Conservation (phyloP, 2,329 filamentous ascomycete species). For the Verticillium nonalfalfae region DNA sequence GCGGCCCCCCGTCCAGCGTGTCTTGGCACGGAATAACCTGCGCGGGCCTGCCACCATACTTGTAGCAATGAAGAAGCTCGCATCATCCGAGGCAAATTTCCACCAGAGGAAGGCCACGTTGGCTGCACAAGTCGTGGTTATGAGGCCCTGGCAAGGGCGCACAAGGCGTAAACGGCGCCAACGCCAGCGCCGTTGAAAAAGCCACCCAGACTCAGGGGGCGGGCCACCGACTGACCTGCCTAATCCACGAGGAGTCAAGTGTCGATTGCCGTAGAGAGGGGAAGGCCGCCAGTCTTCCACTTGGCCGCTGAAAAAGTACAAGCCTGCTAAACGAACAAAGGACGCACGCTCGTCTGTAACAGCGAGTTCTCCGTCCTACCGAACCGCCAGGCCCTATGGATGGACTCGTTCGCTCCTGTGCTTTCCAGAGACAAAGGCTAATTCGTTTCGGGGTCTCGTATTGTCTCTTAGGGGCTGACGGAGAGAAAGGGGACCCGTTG, state of each 20-base stretch:
- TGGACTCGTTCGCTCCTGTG: neutral
- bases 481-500: neutral
- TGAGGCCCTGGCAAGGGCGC: neutral
- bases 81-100: neutral
- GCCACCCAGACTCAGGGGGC: neutral
- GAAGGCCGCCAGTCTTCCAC: neutral
- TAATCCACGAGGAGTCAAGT: neutral
- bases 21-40: neutral
- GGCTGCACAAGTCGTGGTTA: neutral
- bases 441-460: neutral
- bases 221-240: too few species aligned
- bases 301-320: neutral
- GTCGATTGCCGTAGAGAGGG: neutral
- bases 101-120: neutral
- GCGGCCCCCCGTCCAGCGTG: neutral
- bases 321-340: neutral
- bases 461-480: neutral
- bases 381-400: neutral
- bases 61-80: neutral
- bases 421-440: neutral
- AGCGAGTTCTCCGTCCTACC: neutral
- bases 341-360: neutral
- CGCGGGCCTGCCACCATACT: neutral
- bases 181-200: neutral
- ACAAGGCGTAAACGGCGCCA: neutral